A percentile compares a stretch with the other conserved stretches of the same genome.
phyloP scores from a whole-genome alignment of 2,329 filamentous ascomycete genomes.

The Cladobotryum mycophilum region DNA sequence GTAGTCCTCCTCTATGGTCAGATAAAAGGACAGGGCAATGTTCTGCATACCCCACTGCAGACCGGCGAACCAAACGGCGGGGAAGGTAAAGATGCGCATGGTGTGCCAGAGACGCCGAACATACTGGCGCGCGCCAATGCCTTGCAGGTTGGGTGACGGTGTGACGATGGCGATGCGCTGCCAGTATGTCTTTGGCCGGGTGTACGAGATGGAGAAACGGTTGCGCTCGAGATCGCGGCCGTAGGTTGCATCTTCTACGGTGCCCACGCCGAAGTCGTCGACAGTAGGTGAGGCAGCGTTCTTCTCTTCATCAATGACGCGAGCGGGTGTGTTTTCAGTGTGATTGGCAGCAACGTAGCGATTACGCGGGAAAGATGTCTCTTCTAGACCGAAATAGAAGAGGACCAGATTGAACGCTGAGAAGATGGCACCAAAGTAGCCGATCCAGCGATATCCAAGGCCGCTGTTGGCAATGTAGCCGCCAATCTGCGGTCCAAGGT shows the following conservation, averaged over 20 bases:
- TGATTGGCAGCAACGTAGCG: conserved; percentile 19
- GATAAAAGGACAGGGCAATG: conserved; percentile 54
- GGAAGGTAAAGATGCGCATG: conserved; percentile 50
- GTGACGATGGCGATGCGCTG: conserved; percentile 51
- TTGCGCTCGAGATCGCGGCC: conserved; percentile 15
- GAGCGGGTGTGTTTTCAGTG: not conserved
- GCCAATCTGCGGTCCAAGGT: conserved; percentile 46
- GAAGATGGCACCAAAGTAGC: conserved; percentile 44
- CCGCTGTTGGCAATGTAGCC: conserved; percentile 42
- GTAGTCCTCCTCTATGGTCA: conserved; percentile 51
- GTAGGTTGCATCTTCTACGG: conserved; percentile 13
- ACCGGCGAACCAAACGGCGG: conserved; percentile 51
- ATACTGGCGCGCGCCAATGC: conserved; percentile 49
- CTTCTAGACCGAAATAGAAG: conserved; percentile 46
- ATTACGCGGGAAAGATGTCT: conserved; percentile 43
- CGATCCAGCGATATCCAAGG: conserved; percentile 50
- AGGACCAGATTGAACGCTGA: conserved; percentile 40
- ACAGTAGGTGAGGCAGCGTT: conserved; percentile 6
- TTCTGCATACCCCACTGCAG: conserved; percentile 55
- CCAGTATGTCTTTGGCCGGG: conserved; percentile 43
- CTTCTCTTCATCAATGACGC: not conserved
- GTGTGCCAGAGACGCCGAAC: conserved; percentile 46
- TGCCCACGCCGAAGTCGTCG: conserved; percentile 10
- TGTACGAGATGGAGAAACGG: conserved; percentile 18
- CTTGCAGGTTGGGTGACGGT: conserved; percentile 46